A percentile compares a stretch with the other conserved stretches of the same genome.
Evolutionary conservation across 1,284 basidiomycete species (phyloP).

Genomic region (Irpex lacteus): DNA sequence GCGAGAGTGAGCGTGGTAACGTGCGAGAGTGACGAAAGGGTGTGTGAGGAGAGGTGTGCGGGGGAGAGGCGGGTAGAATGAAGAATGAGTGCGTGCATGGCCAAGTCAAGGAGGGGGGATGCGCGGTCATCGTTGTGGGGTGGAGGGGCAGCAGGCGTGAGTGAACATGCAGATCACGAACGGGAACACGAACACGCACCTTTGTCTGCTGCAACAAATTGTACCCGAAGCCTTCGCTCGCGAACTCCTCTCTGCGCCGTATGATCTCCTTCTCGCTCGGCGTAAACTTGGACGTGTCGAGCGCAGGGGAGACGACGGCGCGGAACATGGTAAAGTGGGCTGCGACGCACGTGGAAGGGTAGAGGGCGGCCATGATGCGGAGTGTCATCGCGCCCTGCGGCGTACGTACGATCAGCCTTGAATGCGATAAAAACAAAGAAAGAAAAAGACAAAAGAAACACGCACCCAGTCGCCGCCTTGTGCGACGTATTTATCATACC

Average conservation of each 20-base stretch:
- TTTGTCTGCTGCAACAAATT: background rate
- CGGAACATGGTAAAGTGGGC: background rate
- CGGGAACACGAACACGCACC: background rate
- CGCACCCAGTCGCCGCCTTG: slow-evolving; percentile 16
- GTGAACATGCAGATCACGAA: too few species aligned
- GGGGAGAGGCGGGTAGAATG: too few species aligned
- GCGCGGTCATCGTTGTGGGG: too few species aligned
- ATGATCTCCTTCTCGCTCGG: background rate
- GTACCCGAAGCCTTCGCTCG: background rate
- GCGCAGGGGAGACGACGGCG: background rate
- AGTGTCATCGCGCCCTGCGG: background rate
- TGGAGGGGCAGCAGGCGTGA: too few species aligned
- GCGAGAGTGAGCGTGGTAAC: too few species aligned
- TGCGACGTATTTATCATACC: slow-evolving; percentile 15
- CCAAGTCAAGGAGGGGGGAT: too few species aligned
- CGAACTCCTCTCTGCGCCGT: background rate
- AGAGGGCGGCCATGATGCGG: background rate
- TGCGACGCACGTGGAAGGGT: background rate
- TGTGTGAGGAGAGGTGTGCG: too few species aligned
- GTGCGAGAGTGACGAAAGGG: too few species aligned
- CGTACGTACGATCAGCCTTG: too few species aligned
- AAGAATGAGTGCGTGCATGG: too few species aligned
- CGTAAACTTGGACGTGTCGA: background rate
- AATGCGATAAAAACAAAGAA: background rate
- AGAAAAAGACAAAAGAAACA: slow-evolving; percentile 5